Evolutionary conservation across 1,139 yeast species (phyloP), one percentile per base, ranked within the genome.

Genomic region (Maudiozyma humilis): DNA sequence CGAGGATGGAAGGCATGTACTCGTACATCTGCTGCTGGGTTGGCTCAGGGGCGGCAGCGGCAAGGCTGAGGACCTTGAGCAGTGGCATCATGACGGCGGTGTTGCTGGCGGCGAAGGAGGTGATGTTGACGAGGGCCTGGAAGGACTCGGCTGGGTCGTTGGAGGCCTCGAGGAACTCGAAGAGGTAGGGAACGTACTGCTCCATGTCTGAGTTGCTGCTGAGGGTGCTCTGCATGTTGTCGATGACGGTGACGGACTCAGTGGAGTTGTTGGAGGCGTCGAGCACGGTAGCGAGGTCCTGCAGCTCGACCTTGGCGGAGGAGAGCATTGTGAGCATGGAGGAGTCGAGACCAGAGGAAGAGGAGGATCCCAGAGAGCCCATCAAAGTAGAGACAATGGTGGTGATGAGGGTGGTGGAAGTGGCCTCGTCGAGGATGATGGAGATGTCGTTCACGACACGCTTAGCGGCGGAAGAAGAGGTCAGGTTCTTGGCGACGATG

Each of bases 111-210:
- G 63, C 60, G 48, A 57, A 53, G 2, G 50, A 36, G 32, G 62
- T 53, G 36, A 60, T 50, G n/a, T 52, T 48, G 16, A 54, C 35
- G 43, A 61, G 47, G 23, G 61, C 53, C 14, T 48, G 34, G 44
- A 63, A 55, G 19, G 65, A 51, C 3, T 45, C 44, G 4, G 55
- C 47, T 23, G 63, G 55, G 42, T 62, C 48, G 10, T 50, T 52
- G 4, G 66, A 57, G 17, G 55, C 47, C 30, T 45, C 44, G 19
- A 61, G 23, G 33, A 61, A 45, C 18, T 48, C 41, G 42, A 59
- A 54, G 23, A 61, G 46, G 16, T 53, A 51, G 37, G 60, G 59
- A 27, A 53, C 43, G 40, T 53, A 53, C 31, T 48, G 37, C 16
- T 47, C 39, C 2, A 51, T 41, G 3, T 52, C 25, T 19, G 54